These are phyloP conservation scores for Scedosporium boydii DNA, from an alignment of 2,329 filamentous ascomycete genomes.

Conservation along the genomic window DNA sequence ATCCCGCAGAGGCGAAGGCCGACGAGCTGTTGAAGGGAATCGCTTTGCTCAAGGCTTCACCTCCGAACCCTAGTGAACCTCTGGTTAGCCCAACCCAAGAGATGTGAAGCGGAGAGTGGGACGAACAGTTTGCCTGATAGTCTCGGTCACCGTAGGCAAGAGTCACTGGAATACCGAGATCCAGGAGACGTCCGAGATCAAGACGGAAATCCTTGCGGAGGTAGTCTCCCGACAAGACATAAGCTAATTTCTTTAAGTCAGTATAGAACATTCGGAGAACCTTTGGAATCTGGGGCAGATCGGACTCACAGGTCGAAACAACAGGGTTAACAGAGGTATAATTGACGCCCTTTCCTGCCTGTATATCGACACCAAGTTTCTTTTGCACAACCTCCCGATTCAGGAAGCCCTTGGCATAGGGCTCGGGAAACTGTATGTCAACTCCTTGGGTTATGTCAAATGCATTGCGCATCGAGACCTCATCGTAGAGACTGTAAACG, in stretches of 20 bases:
- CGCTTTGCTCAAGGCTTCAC: slow-evolving; percentile 59
- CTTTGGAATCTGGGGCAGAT: too few species aligned
- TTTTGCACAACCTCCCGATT: slow-evolving; percentile 47
- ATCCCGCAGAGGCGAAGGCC: slow-evolving; percentile 51
- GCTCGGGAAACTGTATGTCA: slow-evolving; percentile 52
- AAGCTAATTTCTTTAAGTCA: background rate
- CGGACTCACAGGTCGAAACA: background rate
- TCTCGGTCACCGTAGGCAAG: slow-evolving; percentile 61
- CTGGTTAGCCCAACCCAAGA: background rate
- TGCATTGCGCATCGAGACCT: background rate
- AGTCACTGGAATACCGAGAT: slow-evolving; percentile 56
- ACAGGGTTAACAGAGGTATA: background rate
- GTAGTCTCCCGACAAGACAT: background rate
- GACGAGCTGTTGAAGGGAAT: slow-evolving; percentile 37
- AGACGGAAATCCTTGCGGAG: slow-evolving; percentile 4
- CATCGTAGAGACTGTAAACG: background rate
- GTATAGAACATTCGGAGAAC: background rate
- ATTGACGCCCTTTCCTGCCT: slow-evolving; percentile 2
- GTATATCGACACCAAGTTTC: slow-evolving; percentile 42
- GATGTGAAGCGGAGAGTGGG: background rate
- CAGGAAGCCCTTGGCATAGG: slow-evolving; percentile 54
- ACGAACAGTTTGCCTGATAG: slow-evolving; percentile 52
- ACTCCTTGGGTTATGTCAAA: slow-evolving; percentile 46
- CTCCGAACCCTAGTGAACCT: slow-evolving; percentile 37
- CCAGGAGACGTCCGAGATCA: slow-evolving; percentile 47